Evolutionary conservation across 2,329 filamentous ascomycete species (phyloP), one percentile per base, ranked within the genome.

Genomic region (Trichophyton benhamiae): DNA sequence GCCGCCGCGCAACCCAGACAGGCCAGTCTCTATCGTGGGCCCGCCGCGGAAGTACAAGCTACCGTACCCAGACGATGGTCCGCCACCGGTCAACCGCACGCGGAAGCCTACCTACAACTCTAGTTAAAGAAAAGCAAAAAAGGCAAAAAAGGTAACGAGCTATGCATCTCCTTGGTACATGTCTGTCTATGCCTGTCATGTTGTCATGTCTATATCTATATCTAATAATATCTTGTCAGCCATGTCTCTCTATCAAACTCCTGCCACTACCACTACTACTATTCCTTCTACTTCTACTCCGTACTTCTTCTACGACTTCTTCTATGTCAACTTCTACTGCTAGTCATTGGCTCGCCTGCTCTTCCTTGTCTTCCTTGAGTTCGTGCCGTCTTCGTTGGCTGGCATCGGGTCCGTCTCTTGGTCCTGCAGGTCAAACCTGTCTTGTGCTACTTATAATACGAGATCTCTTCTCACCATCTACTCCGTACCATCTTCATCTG

Each of bases 31-130:
- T 13, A 58, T 41, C 33, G 6, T 42, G 42, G 30, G 42, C 25
- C 52, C 49, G 20, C 38, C 58, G 25, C 55, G 57, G 53, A 60
- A 58, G 66, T 67, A 60, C 49, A 67, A 72, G 7, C 80, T 89
- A 38, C 91, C 91, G 0, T 96, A 96, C 72, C 92, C 92, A 0
- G 75, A 89, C 57, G 87, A 95, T 68, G 88, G 87, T 27, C 86
- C 87, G 30, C 91, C 92, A 17, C 79, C 83, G 5, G 90, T 95
- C 6, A 95, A 95, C 68, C 88, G 90, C 81, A 85, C 87, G 52
- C 84, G 86, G 67, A 96, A 96, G 73, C 92, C 92, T 0, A 86
- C 88, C 57, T 89, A 86, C 67, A 80, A 63, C 49, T 25, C 7
- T 8, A 13, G 25, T 6, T 8, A 15, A 15, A 25, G 46, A 15